Evolutionary conservation across 306 rosid genomes (phyloP).

Genomic region (Quercus cerris): DNA sequence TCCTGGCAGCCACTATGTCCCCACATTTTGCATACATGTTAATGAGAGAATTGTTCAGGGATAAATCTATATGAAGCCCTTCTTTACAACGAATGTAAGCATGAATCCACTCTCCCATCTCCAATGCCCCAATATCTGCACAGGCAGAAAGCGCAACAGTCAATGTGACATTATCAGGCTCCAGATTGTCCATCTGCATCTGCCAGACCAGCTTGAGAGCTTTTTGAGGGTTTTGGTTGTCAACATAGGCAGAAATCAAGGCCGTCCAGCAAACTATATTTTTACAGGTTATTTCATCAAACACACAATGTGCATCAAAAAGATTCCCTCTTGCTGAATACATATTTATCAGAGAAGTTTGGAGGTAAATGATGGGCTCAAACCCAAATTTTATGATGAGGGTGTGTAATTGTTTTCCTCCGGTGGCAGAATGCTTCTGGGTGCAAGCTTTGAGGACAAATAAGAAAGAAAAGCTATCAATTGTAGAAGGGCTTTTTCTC

Average conservation of each 20-base stretch:
- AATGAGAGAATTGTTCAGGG: conserved; percentile 50
- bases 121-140: conserved; percentile 48
- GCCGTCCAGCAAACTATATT: conserved; percentile 49
- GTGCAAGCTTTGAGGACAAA: conserved; percentile 49
- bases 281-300: conserved; percentile 39
- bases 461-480: conserved; percentile 45
- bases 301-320: conserved; percentile 32
- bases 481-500: conserved; percentile 31
- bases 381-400: conserved; percentile 44
- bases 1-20: conserved; percentile 37
- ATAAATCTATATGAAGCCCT: conserved; percentile 29
- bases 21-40: conserved; percentile 57
- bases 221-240: conserved; percentile 33
- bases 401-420: conserved; percentile 46
- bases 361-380: conserved; percentile 37
- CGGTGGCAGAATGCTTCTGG: conserved; percentile 19
- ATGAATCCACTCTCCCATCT: conserved; percentile 53
- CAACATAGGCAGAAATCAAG: conserved; percentile 60
- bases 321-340: conserved; percentile 27
- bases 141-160: conserved; percentile 58
- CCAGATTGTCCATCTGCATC: conserved; percentile 46
- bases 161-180: conserved; percentile 46
- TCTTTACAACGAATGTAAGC: conserved; percentile 21
- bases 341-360: conserved; percentile 42
- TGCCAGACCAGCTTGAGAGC: conserved; percentile 44